Base-by-base conservation (phyloP, 2,329 filamentous ascomycete species). In the Talaromyces atroroseus region DNA sequence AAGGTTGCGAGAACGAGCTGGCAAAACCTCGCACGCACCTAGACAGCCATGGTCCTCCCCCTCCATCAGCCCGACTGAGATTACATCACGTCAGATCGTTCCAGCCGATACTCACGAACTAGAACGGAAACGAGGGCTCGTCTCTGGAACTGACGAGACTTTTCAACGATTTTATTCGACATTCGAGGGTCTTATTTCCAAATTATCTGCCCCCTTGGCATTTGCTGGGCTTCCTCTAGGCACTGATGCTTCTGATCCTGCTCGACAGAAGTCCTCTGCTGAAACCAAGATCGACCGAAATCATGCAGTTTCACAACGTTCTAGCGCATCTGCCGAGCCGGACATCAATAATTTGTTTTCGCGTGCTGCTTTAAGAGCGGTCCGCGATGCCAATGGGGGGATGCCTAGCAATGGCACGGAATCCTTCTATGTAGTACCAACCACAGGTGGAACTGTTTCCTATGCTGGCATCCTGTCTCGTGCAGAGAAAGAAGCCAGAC, bases 341-440 rank as follows among this genome's bases (percentile, higher is more conserved):
- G 91, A 97, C 63, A 81, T 96, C 24, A 86, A 84, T 63, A 88
- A 86, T 59, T 83, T 95, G 29, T 95, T 95, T 70, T 96, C 91
- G 42, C 86, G 85, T 62, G 90, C 92, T 12, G 90, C 92, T 3
- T 80, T 97, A 54, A 83, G 87, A 52, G 90, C 92, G 0, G 80
- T 96, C 44, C 81, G 84, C 20, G 85, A 89, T 56, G 86, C 87
- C 48, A 72, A 75, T 29, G 84, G 83, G 0, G 80, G 80, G 16
- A 68, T 74, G n/a, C 73, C 76, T 12, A 82, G 80, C 58, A 88
- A 89, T 64, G 60, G 73, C 3, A 77, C 78, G 6, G 81, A 83
- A 61, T 94, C 89, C 8, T 99, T 99, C 75, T 97, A 96, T 69
- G 88, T 97, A 1, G 94, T 99, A 1, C 94, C 92, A 3, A 89